Base-by-base conservation (phyloP, 129 eudicot genomes). In the Flaveria robusta region DNA sequence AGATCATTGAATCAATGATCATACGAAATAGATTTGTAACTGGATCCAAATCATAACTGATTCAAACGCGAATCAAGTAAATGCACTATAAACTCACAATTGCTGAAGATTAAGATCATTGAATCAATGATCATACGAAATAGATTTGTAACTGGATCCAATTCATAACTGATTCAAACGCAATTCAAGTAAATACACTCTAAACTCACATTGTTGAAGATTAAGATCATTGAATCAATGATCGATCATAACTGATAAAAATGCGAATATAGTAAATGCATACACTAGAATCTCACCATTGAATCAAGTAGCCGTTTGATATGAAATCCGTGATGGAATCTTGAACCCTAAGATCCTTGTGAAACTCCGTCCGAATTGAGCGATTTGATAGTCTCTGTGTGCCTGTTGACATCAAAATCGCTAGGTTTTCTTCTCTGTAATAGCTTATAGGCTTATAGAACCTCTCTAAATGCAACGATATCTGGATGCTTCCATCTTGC, bases 21-120 rank as follows among this genome's bases (percentile, higher is more conserved):
- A 59, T 31, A 47, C 6, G 47, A 60, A 14, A 60, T 10, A 76
- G 74, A 76, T 39, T 60, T 27, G 55, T 19, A 52, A 81, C 69
- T 76, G 79, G 92, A 90, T n/a, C 85, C 96, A 76, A 83, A 24
- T 37, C 72, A 47, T 27, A 58, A 70, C 41, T 50, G 41, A 78
- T 41, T 11, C 42, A 54, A 84, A 79, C 4, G 66, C 54, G 34
- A 55, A 69, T 70, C 71, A 45, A 47, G 47, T 19, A 63, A 29
- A 63, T 23, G 49, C 72, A 79, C 45, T 27, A 23, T 5, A 60
- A 77, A n/a, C 86, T 85, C 78, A 87, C 89, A 89, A 86, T 89
- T 75, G 41, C 81, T 9, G 70, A 45, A 68, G 81, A 79, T 74
- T 47, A 56, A 55, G 47, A 63, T n/a, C n/a, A n/a, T n/a, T n/a